phyloP scores from a whole-genome alignment of 768 basidiomycete genomes.

The Hirschioporus abietinus region DNA sequence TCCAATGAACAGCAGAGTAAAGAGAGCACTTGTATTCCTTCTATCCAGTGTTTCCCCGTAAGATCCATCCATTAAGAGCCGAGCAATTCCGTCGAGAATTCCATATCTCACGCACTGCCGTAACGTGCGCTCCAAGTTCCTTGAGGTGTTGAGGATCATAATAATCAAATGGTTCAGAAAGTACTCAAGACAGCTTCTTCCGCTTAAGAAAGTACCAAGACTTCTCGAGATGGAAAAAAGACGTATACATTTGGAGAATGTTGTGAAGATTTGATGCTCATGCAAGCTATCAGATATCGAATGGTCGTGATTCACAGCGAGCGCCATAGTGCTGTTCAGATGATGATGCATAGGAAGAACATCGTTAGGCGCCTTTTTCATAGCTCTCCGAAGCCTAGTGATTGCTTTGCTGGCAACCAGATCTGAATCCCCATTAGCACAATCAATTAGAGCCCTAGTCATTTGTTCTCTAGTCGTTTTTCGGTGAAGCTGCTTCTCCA shows the following conservation, averaged over 20 bases:
- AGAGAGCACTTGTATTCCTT: too few relatives aligned
- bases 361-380: neutral
- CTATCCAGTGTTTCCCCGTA: too few relatives aligned
- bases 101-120: neutral
- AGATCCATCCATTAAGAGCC: too few relatives aligned
- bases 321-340: neutral
- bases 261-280: neutral
- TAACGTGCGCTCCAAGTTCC: neutral
- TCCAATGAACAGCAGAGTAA: neutral
- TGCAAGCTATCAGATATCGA: neutral
- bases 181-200: too few relatives aligned
- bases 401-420: neutral
- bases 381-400: neutral
- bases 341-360: neutral
- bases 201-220: too few relatives aligned
- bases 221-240: too few relatives aligned
- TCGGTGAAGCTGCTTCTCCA: too few relatives aligned
- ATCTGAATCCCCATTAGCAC: neutral
- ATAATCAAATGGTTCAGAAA: too few relatives aligned
- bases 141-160: neutral
- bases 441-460: too few relatives aligned
- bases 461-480: too few relatives aligned
- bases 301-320: neutral
- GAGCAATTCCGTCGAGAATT: neutral
- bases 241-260: neutral